Conservation (phyloP, 352 stramenopile genomes). For the Phytophthora fragariaefolia region DNA sequence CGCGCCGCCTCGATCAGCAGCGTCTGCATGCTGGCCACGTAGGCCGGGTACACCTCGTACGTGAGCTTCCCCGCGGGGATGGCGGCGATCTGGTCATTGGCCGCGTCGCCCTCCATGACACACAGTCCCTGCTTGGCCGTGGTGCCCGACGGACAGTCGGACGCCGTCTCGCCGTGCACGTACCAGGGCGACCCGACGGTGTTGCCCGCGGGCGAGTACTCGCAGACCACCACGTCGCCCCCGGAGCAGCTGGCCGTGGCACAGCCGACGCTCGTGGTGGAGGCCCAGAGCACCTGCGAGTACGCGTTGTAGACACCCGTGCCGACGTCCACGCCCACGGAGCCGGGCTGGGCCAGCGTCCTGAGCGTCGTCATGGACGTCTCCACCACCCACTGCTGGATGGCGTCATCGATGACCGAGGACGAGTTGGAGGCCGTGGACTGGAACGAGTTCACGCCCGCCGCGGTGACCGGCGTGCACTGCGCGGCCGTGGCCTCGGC, state of each 20-base stretch:
- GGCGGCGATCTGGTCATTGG: slow-evolving; percentile 56
- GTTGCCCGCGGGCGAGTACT: slow-evolving; percentile 69
- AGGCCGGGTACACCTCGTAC: slow-evolving; percentile 67
- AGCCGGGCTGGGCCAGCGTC: slow-evolving; percentile 53
- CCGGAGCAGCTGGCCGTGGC: slow-evolving; percentile 49
- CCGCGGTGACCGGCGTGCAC: slow-evolving; percentile 43
- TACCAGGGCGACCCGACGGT: slow-evolving; percentile 65
- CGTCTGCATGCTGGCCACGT: slow-evolving; percentile 61
- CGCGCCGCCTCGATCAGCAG: slow-evolving; percentile 47
- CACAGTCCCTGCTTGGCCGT: slow-evolving; percentile 55
- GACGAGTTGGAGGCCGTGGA: slow-evolving; percentile 38
- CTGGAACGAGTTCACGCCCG: slow-evolving; percentile 57
- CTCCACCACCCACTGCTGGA: slow-evolving; percentile 67
- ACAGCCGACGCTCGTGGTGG: slow-evolving; percentile 71
- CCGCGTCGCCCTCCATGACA: slow-evolving; percentile 53
- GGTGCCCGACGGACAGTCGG: slow-evolving; percentile 58
- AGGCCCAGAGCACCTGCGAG: slow-evolving; percentile 76
- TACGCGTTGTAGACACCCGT: slow-evolving; percentile 75
- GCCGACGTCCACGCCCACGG: slow-evolving; percentile 51
- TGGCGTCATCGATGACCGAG: slow-evolving; percentile 56
- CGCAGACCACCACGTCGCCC: slow-evolving; percentile 58
- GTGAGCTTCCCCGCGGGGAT: slow-evolving; percentile 62
- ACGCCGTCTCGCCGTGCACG: slow-evolving; percentile 52
- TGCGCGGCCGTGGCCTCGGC: slow-evolving; percentile 46
- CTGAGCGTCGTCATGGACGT: slow-evolving; percentile 54